phyloP scores from a whole-genome alignment of 495 filamentous ascomycete genomes.

The Xylaria telfairii region DNA sequence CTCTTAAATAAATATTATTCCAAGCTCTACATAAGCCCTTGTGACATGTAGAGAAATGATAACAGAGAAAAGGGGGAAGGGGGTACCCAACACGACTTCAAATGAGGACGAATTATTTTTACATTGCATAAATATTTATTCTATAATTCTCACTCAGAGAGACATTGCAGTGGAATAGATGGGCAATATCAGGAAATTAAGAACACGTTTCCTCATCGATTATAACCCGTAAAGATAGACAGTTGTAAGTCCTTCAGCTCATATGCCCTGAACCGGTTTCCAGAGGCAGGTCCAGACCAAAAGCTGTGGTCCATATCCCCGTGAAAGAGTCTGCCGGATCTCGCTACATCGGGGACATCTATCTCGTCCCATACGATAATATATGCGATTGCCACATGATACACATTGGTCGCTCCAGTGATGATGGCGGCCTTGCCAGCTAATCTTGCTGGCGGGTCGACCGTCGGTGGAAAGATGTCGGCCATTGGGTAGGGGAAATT shows the following conservation, averaged over 20 bases:
- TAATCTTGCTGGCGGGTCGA: neutral
- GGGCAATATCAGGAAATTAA: neutral
- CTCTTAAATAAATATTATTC: too few relatives aligned
- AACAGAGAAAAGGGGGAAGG: too few relatives aligned
- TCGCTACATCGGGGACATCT: neutral
- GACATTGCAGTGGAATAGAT: neutral
- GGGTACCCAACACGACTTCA: too few relatives aligned
- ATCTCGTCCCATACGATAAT: neutral
- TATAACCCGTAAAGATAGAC: neutral
- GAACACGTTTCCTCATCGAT: neutral
- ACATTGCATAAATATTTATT: neutral
- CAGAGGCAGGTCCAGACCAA: conserved; percentile 5
- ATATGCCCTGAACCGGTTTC: neutral
- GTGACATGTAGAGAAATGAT: too few relatives aligned
- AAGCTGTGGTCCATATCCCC: conserved; percentile 5
- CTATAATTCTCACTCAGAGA: neutral
- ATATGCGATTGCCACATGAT: neutral
- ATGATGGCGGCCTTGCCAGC: neutral
- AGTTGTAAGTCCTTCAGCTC: neutral
- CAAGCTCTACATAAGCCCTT: too few relatives aligned
- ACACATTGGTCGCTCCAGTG: conserved; percentile 3
- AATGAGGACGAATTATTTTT: neutral
- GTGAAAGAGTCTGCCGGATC: neutral
- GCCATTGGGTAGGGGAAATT: conserved; percentile 11
- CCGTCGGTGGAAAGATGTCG: conserved; percentile 1